Base-by-base conservation (phyloP, 257 asterid species). In the Anisodus tanguticus region DNA sequence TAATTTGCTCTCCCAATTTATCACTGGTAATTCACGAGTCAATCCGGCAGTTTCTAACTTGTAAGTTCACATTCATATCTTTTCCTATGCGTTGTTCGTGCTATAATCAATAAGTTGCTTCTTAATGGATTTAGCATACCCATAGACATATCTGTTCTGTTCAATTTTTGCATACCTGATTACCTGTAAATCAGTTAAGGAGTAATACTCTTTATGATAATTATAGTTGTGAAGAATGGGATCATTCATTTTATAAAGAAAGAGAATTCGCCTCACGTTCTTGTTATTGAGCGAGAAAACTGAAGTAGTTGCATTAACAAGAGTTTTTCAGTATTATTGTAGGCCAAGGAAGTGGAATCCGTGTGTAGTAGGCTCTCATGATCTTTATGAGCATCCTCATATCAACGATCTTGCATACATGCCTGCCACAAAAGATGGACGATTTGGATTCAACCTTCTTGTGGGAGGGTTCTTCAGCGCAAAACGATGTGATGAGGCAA, bases 321-420 rank as follows among this genome's bases (percentile, higher is more conserved):
- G 37, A n/a, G 31, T 47, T 31, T 77, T 77, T 26, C 43, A 3
- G 53, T 53, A 9, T 53, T 76, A 11, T 76, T 88, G 89, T 87
- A 97, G 99, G 94, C 99, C 98, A 10, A 92, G 99, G 93, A 97
- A 97, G 86, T 97, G 99, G 99, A 97, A 97, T 74, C 98, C 90
- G 84, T 97, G 99, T 71, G 97, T 97, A 39, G 89, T 97, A 41
- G 99, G 99, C 12, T 91, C 98, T 5, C 99, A 93, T 70, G 99
- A 97, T 86, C 91, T 97, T 13, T n/a, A n/a, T n/a, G n/a, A n/a
- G n/a, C n/a, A n/a, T n/a, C n/a, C n/a, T n/a, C n/a, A n/a, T n/a
- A n/a, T 96, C 64, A 94, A 96, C 49, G 98, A 94, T 87, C 98
- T 96, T 76, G 98, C 98, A 0, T 96, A 94, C 88, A 93, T 94